phyloP scores from a whole-genome alignment of 345 rosid species.

The Populus simonii region DNA sequence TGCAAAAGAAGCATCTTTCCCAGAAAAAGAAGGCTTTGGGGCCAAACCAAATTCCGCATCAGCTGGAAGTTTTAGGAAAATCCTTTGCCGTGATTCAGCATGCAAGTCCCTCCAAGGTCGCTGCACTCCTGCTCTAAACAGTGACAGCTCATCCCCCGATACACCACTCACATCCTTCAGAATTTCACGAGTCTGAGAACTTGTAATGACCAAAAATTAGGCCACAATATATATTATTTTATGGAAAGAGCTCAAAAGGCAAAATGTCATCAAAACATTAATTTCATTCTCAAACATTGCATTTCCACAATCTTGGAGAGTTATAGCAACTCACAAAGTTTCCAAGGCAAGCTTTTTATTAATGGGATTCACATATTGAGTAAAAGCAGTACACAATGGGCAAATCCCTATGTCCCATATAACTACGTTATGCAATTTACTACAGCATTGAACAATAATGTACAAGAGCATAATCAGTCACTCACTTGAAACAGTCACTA shows the following conservation, averaged over 20 bases:
- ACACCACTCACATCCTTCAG: constrained; percentile 51
- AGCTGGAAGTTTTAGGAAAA: constrained; percentile 13
- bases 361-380: not conserved
- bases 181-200: constrained; percentile 63
- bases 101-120: constrained; percentile 32
- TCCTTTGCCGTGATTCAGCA: constrained; percentile 25
- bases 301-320: not conserved
- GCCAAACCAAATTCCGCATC: constrained; percentile 40
- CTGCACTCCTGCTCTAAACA: constrained; percentile 43
- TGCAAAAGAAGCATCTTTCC: constrained; percentile 33
- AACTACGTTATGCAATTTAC: not conserved
- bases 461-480: not conserved
- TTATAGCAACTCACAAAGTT: not conserved
- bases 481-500: not conserved
- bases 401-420: no score
- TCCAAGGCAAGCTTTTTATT: not conserved
- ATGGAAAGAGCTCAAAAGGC: constrained; percentile 1
- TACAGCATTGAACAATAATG: no score
- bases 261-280: not conserved
- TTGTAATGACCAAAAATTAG: constrained; percentile 21
- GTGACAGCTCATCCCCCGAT: constrained; percentile 45
- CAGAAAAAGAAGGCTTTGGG: constrained; percentile 24
- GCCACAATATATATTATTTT: not conserved
- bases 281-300: not conserved
- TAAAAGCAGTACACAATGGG: no score